Conservation (phyloP, 257 asterid genomes). For the Solanum infundibuliforme region DNA sequence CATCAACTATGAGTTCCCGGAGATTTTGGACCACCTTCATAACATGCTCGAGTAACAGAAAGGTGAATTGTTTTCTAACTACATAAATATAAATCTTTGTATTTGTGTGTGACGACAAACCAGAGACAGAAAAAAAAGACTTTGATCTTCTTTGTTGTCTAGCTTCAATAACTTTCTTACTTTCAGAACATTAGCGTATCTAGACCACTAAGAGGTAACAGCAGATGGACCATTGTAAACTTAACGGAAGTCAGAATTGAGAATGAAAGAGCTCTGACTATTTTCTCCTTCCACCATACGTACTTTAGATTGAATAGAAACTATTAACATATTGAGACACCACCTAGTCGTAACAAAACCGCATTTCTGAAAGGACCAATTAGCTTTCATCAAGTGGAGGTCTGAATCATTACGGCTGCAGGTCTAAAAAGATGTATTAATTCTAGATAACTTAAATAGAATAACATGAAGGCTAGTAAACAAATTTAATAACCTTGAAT, state of each 20-base stretch:
- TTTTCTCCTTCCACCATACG: background rate
- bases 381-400: background rate
- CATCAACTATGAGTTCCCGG: background rate
- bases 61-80: background rate
- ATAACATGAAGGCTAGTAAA: background rate
- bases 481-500: background rate
- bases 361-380: background rate
- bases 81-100: background rate
- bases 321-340: background rate
- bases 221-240: background rate
- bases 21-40: background rate
- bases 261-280: background rate
- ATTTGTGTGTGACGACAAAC: background rate
- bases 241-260: background rate
- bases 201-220: background rate
- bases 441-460: background rate
- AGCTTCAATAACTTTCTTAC: background rate
- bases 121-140: background rate
- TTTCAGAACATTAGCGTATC: background rate
- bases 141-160: background rate
- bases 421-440: background rate
- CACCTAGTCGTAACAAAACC: background rate
- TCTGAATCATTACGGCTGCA: background rate
- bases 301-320: background rate
- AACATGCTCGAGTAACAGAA: background rate